A percentile compares a stretch with the other conserved stretches of the same genome.
These are phyloP conservation scores for Saccharomycopsis fibuligera DNA, from an alignment of 805 yeast species.

Conservation along the genomic window DNA sequence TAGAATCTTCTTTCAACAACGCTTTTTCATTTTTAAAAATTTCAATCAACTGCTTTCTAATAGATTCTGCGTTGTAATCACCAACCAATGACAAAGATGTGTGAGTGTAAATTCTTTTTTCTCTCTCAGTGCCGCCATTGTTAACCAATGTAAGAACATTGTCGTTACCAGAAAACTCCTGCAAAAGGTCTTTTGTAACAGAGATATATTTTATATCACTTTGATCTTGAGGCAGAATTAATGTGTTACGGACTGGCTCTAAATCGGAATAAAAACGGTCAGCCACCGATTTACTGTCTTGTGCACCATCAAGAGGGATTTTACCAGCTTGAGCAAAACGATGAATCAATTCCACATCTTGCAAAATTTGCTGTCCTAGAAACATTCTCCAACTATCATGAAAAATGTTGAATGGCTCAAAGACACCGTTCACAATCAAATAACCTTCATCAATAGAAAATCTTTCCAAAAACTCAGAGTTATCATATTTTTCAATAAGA, in stretches of 20 bases:
- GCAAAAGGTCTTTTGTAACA: conserved; percentile 21
- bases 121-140: background rate
- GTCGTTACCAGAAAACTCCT: conserved; percentile 5
- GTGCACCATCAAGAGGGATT: conserved; percentile 24
- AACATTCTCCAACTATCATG: conserved; percentile 43
- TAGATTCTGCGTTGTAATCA: conserved; percentile 36
- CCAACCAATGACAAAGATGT: conserved; percentile 43
- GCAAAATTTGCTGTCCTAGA: conserved; percentile 44
- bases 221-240: conserved; percentile 44
- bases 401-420: conserved; percentile 41
- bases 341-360: conserved; percentile 39
- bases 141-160: conserved; percentile 23
- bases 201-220: conserved; percentile 29
- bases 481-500: conserved; percentile 6
- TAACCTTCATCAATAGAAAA: conserved; percentile 43
- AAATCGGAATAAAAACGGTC: conserved; percentile 40
- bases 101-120: conserved; percentile 27
- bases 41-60: conserved; percentile 40
- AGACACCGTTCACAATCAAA: conserved; percentile 69
- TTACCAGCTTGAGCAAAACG: conserved; percentile 25
- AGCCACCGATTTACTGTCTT: conserved; percentile 31
- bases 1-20: conserved; percentile 16
- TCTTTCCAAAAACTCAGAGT: conserved; percentile 28
- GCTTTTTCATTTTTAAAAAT: conserved; percentile 25
- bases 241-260: conserved; percentile 38